phyloP scores from a whole-genome alignment of 1,139 yeast genomes.

The Blastobotrys petasosporus region DNA sequence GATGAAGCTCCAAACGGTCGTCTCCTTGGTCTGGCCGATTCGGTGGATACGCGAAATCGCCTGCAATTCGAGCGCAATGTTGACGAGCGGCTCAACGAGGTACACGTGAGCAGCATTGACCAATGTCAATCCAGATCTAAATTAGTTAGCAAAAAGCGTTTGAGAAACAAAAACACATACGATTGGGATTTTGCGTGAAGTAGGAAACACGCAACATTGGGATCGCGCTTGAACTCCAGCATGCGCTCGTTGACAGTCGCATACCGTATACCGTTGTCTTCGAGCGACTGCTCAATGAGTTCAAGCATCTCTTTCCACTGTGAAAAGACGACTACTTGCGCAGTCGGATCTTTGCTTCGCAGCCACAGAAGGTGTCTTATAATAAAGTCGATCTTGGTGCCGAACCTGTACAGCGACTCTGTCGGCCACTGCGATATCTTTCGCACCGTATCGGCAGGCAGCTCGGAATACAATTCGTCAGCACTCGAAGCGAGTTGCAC shows the following conservation, averaged over 20 bases:
- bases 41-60: constrained; percentile 90
- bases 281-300: constrained; percentile 62
- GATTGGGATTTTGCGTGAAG: constrained; percentile 83
- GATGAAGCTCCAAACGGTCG: constrained; percentile 89
- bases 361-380: constrained; percentile 62
- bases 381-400: constrained; percentile 81
- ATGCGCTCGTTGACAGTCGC: constrained; percentile 41
- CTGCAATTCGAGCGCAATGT: constrained; percentile 78
- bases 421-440: no score
- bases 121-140: constrained; percentile 67
- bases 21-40: constrained; percentile 75
- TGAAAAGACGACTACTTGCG: constrained; percentile 79
- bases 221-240: constrained; percentile 58
- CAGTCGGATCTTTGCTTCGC: constrained; percentile 50
- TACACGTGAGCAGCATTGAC: constrained; percentile 89
- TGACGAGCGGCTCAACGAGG: constrained; percentile 86
- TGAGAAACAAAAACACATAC: no score
- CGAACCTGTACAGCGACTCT: constrained; percentile 41
- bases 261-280: constrained; percentile 49
- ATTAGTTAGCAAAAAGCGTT: no score
- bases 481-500: neutral
- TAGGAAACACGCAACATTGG: constrained; percentile 69
- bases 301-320: constrained; percentile 78
- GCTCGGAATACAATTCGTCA: no score
- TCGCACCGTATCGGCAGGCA: no score